These are phyloP conservation scores for Fragilariopsis cylindrus DNA, from an alignment of 108 stramenopile genomes.

Conservation along the genomic window DNA sequence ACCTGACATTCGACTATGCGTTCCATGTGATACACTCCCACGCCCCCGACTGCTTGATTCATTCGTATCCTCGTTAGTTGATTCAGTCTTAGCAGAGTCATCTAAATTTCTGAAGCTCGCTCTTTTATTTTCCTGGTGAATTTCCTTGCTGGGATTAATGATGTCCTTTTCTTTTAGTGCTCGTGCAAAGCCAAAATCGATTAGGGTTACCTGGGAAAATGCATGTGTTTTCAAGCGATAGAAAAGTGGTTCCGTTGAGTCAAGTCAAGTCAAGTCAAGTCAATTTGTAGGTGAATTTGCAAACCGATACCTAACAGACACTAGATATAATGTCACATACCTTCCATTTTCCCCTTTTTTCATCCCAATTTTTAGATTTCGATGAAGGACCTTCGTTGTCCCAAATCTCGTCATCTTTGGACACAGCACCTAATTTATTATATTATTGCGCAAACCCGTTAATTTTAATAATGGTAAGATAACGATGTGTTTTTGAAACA, in stretches of 20 bases:
- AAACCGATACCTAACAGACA: too few species aligned
- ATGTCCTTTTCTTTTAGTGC: slow-evolving; percentile 53
- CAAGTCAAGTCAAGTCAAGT: too few species aligned
- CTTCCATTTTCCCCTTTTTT: slow-evolving; percentile 47
- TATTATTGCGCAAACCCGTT: too few species aligned
- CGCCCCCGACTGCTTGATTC: background rate
- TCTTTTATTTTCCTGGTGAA: slow-evolving; percentile 4
- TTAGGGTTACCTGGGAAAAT: slow-evolving; percentile 40
- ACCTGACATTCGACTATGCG: too few species aligned
- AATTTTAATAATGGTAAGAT: too few species aligned
- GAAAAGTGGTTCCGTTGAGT: too few species aligned
- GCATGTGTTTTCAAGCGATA: too few species aligned
- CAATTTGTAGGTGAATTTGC: too few species aligned
- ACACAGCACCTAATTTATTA: slow-evolving; percentile 7
- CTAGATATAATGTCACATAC: too few species aligned
- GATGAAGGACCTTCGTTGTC: slow-evolving; percentile 12
- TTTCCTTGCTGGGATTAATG: slow-evolving; percentile 17
- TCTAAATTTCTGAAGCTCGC: background rate
- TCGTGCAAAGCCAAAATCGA: slow-evolving; percentile 84
- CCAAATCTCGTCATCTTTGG: slow-evolving; percentile 20
- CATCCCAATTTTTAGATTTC: slow-evolving; percentile 15
- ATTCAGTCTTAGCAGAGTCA: background rate
- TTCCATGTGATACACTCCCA: too few species aligned
- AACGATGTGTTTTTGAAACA: too few species aligned
- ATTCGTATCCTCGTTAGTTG: background rate